Conservation (phyloP, 2,329 filamentous ascomycete genomes). For the Talaromyces sp. region DNA sequence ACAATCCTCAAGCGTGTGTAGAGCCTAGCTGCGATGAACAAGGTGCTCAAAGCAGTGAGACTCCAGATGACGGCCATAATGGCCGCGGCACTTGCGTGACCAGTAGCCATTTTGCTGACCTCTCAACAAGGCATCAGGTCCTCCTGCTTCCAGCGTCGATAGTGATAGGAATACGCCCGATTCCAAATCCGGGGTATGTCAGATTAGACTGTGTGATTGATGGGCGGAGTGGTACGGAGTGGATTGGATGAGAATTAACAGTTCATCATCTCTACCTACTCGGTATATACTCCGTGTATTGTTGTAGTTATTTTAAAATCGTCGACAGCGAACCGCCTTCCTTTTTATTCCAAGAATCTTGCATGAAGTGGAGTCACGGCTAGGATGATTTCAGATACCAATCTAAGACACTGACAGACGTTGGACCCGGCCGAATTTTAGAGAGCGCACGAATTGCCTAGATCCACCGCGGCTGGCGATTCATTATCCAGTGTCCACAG, state of each 20-base stretch:
- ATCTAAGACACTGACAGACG: neutral
- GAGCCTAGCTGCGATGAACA: constrained; percentile 5
- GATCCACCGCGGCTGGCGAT: neutral
- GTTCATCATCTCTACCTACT: neutral
- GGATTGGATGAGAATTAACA: neutral
- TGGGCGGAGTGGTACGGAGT: neutral
- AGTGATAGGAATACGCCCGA: neutral
- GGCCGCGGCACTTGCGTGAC: neutral
- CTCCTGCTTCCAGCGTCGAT: neutral
- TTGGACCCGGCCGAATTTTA: neutral
- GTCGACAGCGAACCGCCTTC: neutral
- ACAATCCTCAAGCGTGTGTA: constrained; percentile 8
- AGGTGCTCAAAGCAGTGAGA: constrained; percentile 6
- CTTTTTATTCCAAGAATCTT: neutral
- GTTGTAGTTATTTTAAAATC: neutral
- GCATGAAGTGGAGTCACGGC: neutral
- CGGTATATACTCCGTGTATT: neutral
- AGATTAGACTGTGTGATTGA: neutral
- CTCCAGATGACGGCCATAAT: constrained; percentile 9
- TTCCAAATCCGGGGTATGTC: neutral
- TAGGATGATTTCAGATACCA: neutral
- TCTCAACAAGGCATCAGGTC: neutral
- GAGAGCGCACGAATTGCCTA: neutral
- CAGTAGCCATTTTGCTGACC: neutral
- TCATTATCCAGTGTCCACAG: neutral